Evolutionary conservation across 306 rosid genomes (phyloP).

Genomic region (Prunus mira): DNA sequence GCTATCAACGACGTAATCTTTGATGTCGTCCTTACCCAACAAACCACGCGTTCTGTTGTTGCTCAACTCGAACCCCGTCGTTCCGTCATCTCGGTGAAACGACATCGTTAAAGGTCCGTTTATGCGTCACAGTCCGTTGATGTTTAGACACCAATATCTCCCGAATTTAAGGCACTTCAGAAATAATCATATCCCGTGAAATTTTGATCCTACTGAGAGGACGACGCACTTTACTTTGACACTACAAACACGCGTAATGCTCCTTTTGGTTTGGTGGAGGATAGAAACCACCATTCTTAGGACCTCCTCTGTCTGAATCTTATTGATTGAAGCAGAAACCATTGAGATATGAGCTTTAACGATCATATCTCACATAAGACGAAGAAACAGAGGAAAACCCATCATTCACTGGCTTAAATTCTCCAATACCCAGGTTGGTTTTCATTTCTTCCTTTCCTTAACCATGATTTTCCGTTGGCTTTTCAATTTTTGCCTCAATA

Average conservation of each 20-base stretch:
- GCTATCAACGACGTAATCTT: not conserved
- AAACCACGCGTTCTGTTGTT: conserved; percentile 10
- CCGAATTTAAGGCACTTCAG: not conserved
- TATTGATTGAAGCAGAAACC: not conserved
- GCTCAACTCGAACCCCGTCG: not conserved
- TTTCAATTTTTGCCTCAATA: not conserved
- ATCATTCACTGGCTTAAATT: conserved; percentile 2
- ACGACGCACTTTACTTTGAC: not conserved
- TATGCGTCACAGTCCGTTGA: not conserved
- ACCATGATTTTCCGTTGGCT: not conserved
- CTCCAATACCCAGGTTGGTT: conserved; percentile 26
- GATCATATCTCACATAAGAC: not conserved
- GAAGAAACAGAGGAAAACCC: conserved; percentile 13
- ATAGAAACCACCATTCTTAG: conserved; percentile 12
- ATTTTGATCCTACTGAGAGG: not conserved
- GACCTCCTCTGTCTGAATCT: not conserved
- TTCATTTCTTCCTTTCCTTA: not conserved
- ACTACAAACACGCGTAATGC: conserved; percentile 21
- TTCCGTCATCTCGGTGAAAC: not conserved
- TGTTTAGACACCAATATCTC: not conserved
- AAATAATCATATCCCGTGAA: not conserved
- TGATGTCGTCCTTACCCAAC: not conserved
- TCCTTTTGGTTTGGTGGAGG: conserved; percentile 9
- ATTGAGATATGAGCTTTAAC: not conserved
- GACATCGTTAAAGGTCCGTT: not conserved